These are phyloP conservation scores for Xylaria palmicola DNA, from an alignment of 495 filamentous ascomycete species.

Conservation along the genomic window DNA sequence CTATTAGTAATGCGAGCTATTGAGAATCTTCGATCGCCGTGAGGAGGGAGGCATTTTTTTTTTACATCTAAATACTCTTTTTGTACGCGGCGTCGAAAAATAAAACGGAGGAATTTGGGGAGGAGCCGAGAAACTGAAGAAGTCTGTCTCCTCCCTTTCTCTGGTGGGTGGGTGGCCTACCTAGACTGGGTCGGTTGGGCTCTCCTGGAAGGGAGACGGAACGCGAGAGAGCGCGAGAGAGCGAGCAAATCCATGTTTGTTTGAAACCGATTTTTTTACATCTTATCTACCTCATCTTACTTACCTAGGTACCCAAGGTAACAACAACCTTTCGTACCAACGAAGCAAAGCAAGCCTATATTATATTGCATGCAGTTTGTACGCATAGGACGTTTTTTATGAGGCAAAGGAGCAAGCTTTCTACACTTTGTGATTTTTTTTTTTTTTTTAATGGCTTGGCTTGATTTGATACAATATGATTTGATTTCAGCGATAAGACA, in stretches of 20 bases:
- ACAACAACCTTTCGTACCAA: too few species aligned
- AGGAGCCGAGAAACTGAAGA: not conserved
- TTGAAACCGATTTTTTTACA: not conserved
- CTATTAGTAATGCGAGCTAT: conserved; percentile 10
- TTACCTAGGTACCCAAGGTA: not conserved
- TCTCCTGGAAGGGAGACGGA: too few species aligned
- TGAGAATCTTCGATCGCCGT: not conserved
- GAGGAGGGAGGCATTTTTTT: too few species aligned
- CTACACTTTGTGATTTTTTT: conserved; percentile 5
- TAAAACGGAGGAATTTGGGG: not conserved
- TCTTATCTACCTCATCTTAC: not conserved
- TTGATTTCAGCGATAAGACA: not conserved
- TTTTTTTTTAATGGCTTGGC: conserved; percentile 15
- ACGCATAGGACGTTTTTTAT: conserved; percentile 15
- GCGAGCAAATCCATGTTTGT: not conserved
- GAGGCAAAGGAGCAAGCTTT: conserved; percentile 12
- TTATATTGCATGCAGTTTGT: conserved; percentile 14
- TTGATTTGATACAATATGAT: not conserved
- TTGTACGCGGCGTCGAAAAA: conserved; percentile 8
- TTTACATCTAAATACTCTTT: not conserved
- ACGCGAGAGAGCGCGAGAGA: not conserved
- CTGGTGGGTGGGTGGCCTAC: too few species aligned
- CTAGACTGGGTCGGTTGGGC: too few species aligned
- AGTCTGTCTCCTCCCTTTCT: not conserved
- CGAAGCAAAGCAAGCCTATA: too few species aligned